Base-by-base conservation (phyloP, 2,329 filamentous ascomycete species). In the Pseudogymnoascus sp. region DNA sequence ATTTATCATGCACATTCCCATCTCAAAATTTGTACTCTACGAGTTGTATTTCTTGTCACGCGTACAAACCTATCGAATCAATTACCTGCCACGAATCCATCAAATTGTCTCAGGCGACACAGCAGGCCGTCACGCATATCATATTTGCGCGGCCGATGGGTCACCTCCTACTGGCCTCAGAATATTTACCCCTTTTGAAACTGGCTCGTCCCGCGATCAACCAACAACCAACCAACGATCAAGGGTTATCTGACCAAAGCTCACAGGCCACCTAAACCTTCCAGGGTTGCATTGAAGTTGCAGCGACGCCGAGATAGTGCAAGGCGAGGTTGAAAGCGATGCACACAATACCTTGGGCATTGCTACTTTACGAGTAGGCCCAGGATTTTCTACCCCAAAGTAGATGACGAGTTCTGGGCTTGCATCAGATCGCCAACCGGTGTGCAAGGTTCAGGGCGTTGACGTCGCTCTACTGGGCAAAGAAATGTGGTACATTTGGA, bases 41-140 rank as follows among this genome's bases (percentile, higher is more conserved):
- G n/a, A 55, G 49, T 33, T 18, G 16, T 55, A 55, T 55, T 55
- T 55, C 9, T 55, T 55, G 49, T 55, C 49, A 55, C 49, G n/a
- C 49, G 49, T 55, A 55, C 28, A 35, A 55, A 14, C 49, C 49
- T n/a, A 11, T 55, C 49, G 49, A 55, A 55, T 33, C 9, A 55
- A 55, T 55, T 33, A 14, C 49, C n/a, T 35, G 49, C 28, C 49
- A 55, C 49, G 49, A 55, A 55, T 35, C 49, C 49, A 35, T 18
- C 49, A 55, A 55, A 33, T 18, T 55, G 49, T 55, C 28, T 55
- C 28, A 55, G 49, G 28, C n/a, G 8, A 33, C 49, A 55, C 49
- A 55, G 11, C 28, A 33, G 25, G 9, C 28, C 28, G 9, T 55
- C 49, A 55, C 28, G 49, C 49, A 55, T 33, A 55, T 33, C 49